phyloP scores from a whole-genome alignment of 768 basidiomycete genomes.

The Arthromyces matolae region DNA sequence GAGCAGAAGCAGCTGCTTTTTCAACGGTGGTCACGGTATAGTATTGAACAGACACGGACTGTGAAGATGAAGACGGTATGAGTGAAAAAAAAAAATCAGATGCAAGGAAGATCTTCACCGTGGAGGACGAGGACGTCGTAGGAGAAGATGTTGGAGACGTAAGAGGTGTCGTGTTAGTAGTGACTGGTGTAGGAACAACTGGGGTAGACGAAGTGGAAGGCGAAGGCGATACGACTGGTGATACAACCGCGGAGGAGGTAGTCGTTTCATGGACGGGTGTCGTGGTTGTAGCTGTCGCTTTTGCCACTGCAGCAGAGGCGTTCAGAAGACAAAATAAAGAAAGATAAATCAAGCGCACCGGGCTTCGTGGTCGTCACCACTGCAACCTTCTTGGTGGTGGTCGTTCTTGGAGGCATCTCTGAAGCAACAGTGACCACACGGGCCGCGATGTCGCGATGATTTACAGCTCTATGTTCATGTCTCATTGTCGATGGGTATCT shows the following conservation, averaged over 20 bases:
- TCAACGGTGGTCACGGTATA: not conserved
- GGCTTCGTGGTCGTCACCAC: not conserved
- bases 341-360: not conserved
- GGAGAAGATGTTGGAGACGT: not conserved
- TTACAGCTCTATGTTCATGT: conserved; percentile 9
- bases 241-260: not conserved
- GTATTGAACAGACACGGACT: not conserved
- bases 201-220: not conserved
- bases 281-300: not conserved
- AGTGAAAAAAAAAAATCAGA: not conserved
- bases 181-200: not conserved
- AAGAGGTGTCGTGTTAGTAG: not conserved
- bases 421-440: conserved; percentile 4
- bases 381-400: not conserved
- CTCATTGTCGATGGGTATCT: conserved; percentile 9
- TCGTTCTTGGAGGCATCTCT: not conserved
- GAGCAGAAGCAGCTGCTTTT: not conserved
- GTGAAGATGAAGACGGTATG: not conserved
- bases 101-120: not conserved
- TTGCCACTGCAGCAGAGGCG: too few species aligned
- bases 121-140: not conserved
- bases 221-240: not conserved
- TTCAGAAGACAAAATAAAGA: too few species aligned
- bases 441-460: conserved; percentile 11
- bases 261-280: not conserved